A percentile compares a stretch with the other conserved stretches of the same genome.
phyloP scores from a whole-genome alignment of 1,284 basidiomycete genomes.

The Xanthoconium separans region DNA sequence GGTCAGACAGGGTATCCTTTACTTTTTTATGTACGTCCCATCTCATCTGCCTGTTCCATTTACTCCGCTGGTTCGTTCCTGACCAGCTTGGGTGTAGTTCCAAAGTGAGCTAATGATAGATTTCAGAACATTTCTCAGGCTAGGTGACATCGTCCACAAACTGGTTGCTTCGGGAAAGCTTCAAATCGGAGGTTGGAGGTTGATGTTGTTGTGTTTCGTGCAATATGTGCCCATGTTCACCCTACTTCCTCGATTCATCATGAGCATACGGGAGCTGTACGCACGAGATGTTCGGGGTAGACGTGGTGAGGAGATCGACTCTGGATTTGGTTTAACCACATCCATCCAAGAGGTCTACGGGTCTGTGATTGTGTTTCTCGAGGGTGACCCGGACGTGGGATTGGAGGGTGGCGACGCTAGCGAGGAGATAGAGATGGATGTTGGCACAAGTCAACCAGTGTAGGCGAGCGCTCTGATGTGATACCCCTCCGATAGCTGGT shows the following conservation, averaged over 20 bases:
- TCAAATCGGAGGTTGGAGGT: background rate
- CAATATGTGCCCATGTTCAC: conserved; percentile 3
- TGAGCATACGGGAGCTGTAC: background rate
- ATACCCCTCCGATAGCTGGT: too few relatives aligned
- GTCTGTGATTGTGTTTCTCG: conserved; percentile 2
- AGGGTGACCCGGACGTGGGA: background rate
- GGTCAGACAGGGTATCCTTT: background rate
- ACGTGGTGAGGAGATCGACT: background rate
- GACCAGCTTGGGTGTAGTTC: background rate
- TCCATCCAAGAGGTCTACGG: background rate
- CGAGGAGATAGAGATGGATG: background rate
- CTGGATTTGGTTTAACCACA: background rate
- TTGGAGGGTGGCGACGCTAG: background rate
- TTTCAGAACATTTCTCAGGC: background rate
- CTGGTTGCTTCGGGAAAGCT: background rate
- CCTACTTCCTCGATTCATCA: conserved; percentile 1
- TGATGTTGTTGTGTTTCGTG: background rate
- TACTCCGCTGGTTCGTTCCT: too few relatives aligned
- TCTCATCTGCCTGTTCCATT: too few relatives aligned
- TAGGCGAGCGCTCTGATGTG: background rate
- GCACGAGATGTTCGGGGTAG: background rate
- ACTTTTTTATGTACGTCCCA: background rate
- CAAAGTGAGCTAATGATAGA: background rate
- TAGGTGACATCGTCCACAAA: background rate
- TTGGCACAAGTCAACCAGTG: background rate